Percentiles rank a stretch among this genome's conserved stretches.
phyloP scores from a whole-genome alignment of 495 filamentous ascomycete genomes.

The Penicillium dipodomyicola region DNA sequence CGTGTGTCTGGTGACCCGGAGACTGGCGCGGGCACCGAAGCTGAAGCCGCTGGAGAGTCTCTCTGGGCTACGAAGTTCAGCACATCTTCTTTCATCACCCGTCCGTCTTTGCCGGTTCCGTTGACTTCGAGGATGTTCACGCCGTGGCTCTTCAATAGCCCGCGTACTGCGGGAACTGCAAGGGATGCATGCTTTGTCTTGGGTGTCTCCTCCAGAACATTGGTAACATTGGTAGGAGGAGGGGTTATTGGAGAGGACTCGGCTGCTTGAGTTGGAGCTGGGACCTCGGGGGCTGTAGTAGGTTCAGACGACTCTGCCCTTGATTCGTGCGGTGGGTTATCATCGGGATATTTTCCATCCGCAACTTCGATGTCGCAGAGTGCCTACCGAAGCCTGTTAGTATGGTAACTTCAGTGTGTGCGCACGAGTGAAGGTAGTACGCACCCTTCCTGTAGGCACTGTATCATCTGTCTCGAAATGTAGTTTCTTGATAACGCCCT shows the following conservation, averaged over 20 bases:
- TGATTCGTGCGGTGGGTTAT: slow-evolving; percentile 43
- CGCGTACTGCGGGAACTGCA: slow-evolving; percentile 91
- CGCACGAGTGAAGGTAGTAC: not conserved
- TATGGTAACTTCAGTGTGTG: not conserved
- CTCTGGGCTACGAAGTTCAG: slow-evolving; percentile 56
- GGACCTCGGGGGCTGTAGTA: slow-evolving; percentile 14
- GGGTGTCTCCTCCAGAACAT: slow-evolving; percentile 8
- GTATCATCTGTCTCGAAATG: slow-evolving; percentile 96
- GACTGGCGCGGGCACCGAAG: slow-evolving; percentile 11
- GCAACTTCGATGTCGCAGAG: slow-evolving; percentile 58
- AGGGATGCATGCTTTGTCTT: slow-evolving; percentile 61
- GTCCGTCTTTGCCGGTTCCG: slow-evolving; percentile 88
- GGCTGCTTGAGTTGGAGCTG: slow-evolving; percentile 22
- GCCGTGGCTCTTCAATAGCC: slow-evolving; percentile 72
- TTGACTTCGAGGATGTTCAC: slow-evolving; percentile 72
- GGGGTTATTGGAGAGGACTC: slow-evolving; percentile 18
- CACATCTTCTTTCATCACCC: slow-evolving; percentile 94
- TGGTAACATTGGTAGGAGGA: not conserved
- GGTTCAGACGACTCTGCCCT: slow-evolving; percentile 28
- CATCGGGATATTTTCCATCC: slow-evolving; percentile 56
- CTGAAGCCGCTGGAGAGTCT: slow-evolving; percentile 18
- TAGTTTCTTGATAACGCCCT: slow-evolving; percentile 93
- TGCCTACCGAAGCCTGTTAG: slow-evolving; percentile 33
- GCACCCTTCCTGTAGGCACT: slow-evolving; percentile 80
- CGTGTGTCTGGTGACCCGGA: slow-evolving; percentile 27